A percentile compares a stretch with the other conserved stretches of the same genome.
Conservation (phyloP, 179 eudicot species). For the Carnegiea gigantea region DNA sequence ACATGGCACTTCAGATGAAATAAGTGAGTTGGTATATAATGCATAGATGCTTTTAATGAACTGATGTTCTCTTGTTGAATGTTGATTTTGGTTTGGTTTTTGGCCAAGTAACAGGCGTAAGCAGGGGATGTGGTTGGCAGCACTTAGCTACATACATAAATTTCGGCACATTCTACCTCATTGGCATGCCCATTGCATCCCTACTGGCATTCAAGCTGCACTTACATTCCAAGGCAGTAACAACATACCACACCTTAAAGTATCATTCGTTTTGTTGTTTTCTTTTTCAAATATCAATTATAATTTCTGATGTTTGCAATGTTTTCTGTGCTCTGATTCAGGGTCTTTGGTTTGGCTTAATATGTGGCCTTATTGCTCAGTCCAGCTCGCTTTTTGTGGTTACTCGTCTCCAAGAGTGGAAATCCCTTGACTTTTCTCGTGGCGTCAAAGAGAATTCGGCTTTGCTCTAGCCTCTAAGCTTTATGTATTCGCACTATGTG, state of each 20-base stretch:
- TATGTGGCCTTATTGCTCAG: slow-evolving; percentile 62
- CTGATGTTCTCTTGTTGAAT: background rate
- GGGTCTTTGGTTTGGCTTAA: slow-evolving; percentile 83
- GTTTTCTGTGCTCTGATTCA: slow-evolving; percentile 13
- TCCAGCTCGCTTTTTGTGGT: slow-evolving; percentile 47
- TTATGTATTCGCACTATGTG: background rate
- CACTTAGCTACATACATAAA: slow-evolving; percentile 61
- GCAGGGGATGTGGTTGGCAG: slow-evolving; percentile 95
- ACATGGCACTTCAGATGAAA: no score
- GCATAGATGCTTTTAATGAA: background rate
- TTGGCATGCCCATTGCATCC: slow-evolving; percentile 76
- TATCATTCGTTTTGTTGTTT: background rate
- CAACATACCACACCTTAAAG: background rate
- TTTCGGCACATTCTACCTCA: slow-evolving; percentile 55
- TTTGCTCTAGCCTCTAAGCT: background rate
- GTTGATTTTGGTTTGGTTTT: background rate
- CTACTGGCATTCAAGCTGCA: slow-evolving; percentile 57
- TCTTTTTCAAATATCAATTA: background rate
- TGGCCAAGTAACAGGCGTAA: slow-evolving; percentile 54
- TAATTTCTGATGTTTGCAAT: background rate
- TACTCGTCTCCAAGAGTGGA: slow-evolving; percentile 48
- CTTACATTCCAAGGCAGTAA: slow-evolving; percentile 55
- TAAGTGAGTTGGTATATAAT: background rate
- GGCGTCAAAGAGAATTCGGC: background rate
- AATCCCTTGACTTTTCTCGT: slow-evolving; percentile 28